These are phyloP conservation scores for Syzygium aqueum DNA, from an alignment of 345 rosid species.

Conservation along the genomic window DNA sequence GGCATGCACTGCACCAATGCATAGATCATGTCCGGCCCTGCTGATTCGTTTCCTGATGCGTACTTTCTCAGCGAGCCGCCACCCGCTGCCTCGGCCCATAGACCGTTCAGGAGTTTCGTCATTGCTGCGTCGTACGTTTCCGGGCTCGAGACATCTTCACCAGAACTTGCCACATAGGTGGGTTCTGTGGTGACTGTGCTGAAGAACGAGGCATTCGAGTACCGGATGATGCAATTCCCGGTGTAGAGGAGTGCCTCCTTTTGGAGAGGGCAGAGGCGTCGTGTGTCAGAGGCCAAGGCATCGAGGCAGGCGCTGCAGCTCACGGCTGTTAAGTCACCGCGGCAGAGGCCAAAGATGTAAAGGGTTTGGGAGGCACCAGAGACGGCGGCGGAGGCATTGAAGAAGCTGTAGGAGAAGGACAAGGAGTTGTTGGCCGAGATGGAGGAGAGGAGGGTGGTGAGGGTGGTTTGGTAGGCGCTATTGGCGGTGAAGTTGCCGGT, in stretches of 20 bases:
- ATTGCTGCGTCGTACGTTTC: background rate
- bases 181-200: background rate
- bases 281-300: background rate
- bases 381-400: background rate
- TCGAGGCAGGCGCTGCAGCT: background rate
- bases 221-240: background rate
- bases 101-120: background rate
- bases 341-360: background rate
- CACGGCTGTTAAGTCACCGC: rapidly evolving
- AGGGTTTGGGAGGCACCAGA: background rate
- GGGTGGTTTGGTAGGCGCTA: background rate
- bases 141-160: background rate
- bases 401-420: background rate
- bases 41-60: background rate
- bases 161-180: rapidly evolving
- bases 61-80: background rate
- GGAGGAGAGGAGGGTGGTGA: background rate
- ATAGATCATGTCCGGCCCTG: background rate
- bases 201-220: background rate
- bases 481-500: background rate
- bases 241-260: background rate
- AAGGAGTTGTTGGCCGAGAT: background rate
- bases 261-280: background rate
- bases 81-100: background rate
- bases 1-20: background rate